These are phyloP conservation scores for Sedum album DNA, from an alignment of 164 flowering plant genomes.

Conservation along the genomic window DNA sequence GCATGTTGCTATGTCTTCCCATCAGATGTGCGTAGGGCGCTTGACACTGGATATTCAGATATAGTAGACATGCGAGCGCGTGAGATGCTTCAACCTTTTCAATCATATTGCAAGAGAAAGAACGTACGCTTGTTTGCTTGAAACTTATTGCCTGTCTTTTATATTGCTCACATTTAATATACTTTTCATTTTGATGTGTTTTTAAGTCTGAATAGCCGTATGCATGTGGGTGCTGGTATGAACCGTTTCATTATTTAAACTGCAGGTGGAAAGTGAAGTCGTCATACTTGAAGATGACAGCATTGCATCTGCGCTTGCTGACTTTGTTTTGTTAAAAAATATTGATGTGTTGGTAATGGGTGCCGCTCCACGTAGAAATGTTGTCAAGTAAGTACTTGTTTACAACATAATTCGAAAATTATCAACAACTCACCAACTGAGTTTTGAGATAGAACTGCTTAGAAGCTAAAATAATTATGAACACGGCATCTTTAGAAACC, in stretches of 20 bases:
- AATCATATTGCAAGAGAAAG: neutral
- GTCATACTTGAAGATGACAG: neutral
- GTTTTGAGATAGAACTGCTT: neutral
- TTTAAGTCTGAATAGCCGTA: neutral
- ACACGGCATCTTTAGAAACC: neutral
- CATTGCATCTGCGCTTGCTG: neutral
- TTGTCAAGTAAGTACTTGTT: neutral
- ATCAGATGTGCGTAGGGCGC: too few relatives aligned
- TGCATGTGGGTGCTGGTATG: neutral
- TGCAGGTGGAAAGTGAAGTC: neutral
- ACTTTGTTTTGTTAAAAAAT: neutral
- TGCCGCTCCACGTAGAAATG: neutral
- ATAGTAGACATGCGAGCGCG: neutral
- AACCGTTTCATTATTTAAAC: neutral
- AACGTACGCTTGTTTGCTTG: neutral
- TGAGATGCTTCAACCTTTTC: neutral
- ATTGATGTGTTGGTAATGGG: slow-evolving; percentile 2
- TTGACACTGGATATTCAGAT: neutral
- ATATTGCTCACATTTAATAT: too few relatives aligned
- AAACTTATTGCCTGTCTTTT: neutral
- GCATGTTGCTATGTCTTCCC: too few relatives aligned
- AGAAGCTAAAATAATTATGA: neutral
- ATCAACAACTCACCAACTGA: neutral
- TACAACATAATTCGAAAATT: neutral
- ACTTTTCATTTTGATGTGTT: neutral